These are phyloP conservation scores for Ramichloridium luteum DNA, from an alignment of 2,329 filamentous ascomycete genomes.

Conservation along the genomic window DNA sequence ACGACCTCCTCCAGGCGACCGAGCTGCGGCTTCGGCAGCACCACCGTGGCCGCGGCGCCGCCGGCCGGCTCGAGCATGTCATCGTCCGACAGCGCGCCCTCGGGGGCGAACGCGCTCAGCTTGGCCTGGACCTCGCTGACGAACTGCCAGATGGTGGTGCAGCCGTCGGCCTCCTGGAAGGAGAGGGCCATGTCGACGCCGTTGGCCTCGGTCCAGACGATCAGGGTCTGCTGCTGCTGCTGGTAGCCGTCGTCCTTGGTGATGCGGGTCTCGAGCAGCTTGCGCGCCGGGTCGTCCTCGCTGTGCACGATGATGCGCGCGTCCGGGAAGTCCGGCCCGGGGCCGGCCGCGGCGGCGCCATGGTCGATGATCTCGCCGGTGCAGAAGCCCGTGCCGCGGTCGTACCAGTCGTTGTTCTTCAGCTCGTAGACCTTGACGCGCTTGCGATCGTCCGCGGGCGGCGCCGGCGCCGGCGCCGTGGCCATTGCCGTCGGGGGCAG, in stretches of 20 bases:
- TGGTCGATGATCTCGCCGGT: slow-evolving; percentile 55
- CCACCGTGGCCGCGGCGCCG: slow-evolving; percentile 20
- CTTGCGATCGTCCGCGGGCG: slow-evolving; percentile 40
- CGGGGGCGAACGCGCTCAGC: slow-evolving; percentile 45
- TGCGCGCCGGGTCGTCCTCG: slow-evolving; percentile 75
- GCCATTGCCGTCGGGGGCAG: slow-evolving; percentile 12
- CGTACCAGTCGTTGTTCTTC: slow-evolving; percentile 98
- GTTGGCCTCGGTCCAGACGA: slow-evolving; percentile 92
- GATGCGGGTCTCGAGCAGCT: slow-evolving; percentile 80
- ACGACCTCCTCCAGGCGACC: slow-evolving; percentile 76
- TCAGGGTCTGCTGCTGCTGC: slow-evolving; percentile 97
- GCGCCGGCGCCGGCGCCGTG: no score
- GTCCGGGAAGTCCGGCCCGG: slow-evolving; percentile 50
- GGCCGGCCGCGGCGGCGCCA: slow-evolving; percentile 26
- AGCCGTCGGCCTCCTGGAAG: slow-evolving; percentile 95
- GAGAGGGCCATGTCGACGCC: slow-evolving; percentile 94
- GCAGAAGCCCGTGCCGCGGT: slow-evolving; percentile 92
- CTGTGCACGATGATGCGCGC: slow-evolving; percentile 83
- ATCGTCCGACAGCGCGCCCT: slow-evolving; percentile 71
- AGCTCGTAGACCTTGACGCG: slow-evolving; percentile 98
- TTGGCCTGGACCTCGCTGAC: slow-evolving; percentile 75
- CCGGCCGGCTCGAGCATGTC: slow-evolving; percentile 59
- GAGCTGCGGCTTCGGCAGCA: slow-evolving; percentile 69
- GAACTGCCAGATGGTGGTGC: slow-evolving; percentile 89
- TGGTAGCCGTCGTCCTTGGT: slow-evolving; percentile 92